Percentiles rank a stretch among this genome's conserved stretches.
Evolutionary conservation across 805 yeast species (phyloP).

Genomic region (Suhomyces vadensis): DNA sequence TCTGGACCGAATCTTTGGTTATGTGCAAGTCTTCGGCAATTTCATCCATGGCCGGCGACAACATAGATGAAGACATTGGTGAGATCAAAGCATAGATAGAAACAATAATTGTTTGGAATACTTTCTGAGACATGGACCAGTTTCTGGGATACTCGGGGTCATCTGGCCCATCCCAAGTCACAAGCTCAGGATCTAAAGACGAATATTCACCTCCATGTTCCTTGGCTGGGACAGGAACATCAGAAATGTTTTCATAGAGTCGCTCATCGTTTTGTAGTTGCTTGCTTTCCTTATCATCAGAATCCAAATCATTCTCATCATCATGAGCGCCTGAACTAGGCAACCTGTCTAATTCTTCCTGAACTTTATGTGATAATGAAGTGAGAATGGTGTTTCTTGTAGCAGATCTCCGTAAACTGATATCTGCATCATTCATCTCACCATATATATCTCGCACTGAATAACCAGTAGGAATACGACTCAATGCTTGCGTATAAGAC

Average conservation of each 20-base stretch:
- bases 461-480: constrained; percentile 4
- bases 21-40: constrained; percentile 33
- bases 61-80: constrained; percentile 43
- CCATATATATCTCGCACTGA: constrained; percentile 33
- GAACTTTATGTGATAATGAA: constrained; percentile 6
- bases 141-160: constrained; percentile 39
- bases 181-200: constrained; percentile 37
- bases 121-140: constrained; percentile 28
- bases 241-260: constrained; percentile 20
- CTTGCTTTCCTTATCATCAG: not conserved
- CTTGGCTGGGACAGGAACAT: constrained; percentile 24
- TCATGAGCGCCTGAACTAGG: not conserved
- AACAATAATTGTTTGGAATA: constrained; percentile 26
- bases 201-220: constrained; percentile 35
- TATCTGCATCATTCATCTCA: constrained; percentile 25
- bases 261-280: not conserved
- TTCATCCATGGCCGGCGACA: constrained; percentile 36
- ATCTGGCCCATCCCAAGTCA: constrained; percentile 34
- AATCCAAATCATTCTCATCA: not conserved
- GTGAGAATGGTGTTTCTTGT: constrained; percentile 30
- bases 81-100: constrained; percentile 39
- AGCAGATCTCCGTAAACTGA: constrained; percentile 27
- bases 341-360: not conserved
- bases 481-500: not conserved
- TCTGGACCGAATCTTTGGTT: constrained; percentile 20